phyloP scores from a whole-genome alignment of 495 filamentous ascomycete species.

The Apodospora peruviana region DNA sequence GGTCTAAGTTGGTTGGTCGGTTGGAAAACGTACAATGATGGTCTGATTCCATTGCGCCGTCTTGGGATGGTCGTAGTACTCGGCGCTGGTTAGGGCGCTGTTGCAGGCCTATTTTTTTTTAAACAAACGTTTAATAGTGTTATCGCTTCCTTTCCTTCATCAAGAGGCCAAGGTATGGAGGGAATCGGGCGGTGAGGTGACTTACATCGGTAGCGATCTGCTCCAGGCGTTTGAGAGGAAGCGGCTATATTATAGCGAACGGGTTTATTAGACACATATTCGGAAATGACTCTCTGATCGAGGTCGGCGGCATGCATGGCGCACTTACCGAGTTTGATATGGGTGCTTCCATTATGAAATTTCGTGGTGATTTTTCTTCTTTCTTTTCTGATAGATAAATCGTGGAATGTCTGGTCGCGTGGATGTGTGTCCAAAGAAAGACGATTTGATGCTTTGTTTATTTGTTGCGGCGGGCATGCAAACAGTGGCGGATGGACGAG shows the following conservation, averaged over 20 bases:
- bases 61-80: conserved; percentile 75
- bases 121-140: neutral
- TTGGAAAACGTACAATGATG: conserved; percentile 70
- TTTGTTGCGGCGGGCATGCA: no score
- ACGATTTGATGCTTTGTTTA: no score
- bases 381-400: no score
- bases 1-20: neutral
- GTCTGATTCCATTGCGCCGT: conserved; percentile 80
- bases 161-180: neutral
- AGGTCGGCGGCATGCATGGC: no score
- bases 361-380: no score
- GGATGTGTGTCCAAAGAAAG: no score
- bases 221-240: conserved; percentile 68
- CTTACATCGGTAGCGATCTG: conserved; percentile 79
- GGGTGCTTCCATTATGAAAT: no score
- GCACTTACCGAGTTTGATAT: conserved; percentile 22
- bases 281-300: neutral
- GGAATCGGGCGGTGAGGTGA: conserved; percentile 14
- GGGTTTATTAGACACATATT: neutral
- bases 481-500: no score
- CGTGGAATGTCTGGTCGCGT: no score
- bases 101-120: conserved; percentile 65
- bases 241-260: conserved; percentile 49
- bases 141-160: no score
- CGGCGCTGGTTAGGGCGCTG: conserved; percentile 59